Conservation (phyloP, 208 protist species). For the Phytomonas sp. region DNA sequence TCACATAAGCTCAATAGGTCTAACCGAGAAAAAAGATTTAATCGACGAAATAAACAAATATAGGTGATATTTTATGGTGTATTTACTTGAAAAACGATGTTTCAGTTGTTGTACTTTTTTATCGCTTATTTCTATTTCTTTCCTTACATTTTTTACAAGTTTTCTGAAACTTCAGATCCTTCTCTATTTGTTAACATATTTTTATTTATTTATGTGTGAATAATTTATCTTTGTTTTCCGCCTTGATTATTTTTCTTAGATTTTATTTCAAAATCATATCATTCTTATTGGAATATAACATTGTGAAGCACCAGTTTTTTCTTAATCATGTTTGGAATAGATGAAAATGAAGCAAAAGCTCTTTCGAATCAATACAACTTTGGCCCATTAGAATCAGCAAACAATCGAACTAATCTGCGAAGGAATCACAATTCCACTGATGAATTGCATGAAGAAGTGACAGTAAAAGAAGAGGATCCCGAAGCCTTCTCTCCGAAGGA, state of each 20-base stretch:
- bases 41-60: slow-evolving; percentile 39
- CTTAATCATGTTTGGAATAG: slow-evolving; percentile 14
- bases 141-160: background rate
- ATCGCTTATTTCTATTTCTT: slow-evolving; percentile 9
- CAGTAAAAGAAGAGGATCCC: background rate
- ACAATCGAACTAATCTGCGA: slow-evolving; percentile 1
- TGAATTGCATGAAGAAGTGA: background rate
- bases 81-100: background rate
- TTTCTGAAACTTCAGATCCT: background rate
- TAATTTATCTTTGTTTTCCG: slow-evolving; percentile 11
- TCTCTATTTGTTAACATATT: slow-evolving; percentile 6
- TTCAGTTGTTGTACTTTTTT: background rate
- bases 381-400: slow-evolving; percentile 16
- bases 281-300: background rate
- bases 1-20: slow-evolving; percentile 32
- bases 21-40: slow-evolving; percentile 52
- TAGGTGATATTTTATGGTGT: background rate
- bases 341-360: slow-evolving; percentile 10
- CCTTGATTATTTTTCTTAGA: background rate
- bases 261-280: slow-evolving; percentile 12
- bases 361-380: slow-evolving; percentile 45
- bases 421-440: background rate
- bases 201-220: background rate
- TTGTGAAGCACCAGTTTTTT: background rate
- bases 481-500: background rate